Percentiles rank a stretch among this genome's conserved stretches.
phyloP scores from a whole-genome alignment of 208 protist genomes.

The Leishmania martiniquensis region DNA sequence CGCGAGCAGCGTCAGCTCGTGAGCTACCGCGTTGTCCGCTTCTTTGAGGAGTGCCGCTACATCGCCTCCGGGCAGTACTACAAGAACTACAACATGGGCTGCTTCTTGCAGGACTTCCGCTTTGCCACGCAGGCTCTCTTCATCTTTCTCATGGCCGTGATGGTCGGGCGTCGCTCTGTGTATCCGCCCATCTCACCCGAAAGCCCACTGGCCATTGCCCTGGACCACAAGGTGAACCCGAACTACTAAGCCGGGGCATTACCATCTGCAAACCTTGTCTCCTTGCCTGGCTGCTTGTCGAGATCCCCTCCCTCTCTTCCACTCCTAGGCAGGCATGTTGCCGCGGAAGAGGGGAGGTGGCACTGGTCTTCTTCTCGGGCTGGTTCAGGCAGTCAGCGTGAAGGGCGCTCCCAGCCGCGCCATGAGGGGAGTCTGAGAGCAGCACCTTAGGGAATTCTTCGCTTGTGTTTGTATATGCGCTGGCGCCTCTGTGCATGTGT shows the following conservation, averaged over 20 bases:
- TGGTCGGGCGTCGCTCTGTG: constrained; percentile 70
- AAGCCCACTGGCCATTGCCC: constrained; percentile 66
- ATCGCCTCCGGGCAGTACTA: constrained; percentile 76
- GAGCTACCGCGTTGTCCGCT: constrained; percentile 81
- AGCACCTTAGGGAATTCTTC: not conserved
- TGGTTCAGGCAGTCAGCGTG: too few relatives aligned
- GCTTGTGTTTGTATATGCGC: not conserved
- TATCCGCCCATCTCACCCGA: constrained; percentile 81
- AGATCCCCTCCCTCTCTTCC: constrained; percentile 1
- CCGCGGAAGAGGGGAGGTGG: constrained; percentile 4
- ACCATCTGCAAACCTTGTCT: not conserved
- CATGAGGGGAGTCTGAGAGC: not conserved
- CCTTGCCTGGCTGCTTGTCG: not conserved
- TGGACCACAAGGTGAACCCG: constrained; percentile 84
- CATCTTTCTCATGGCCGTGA: constrained; percentile 66
- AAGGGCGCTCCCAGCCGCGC: not conserved
- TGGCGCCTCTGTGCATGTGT: not conserved
- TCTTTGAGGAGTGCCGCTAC: constrained; percentile 76
- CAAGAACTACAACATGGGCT: constrained; percentile 55
- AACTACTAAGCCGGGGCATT: constrained; percentile 67
- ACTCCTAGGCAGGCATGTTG: not conserved
- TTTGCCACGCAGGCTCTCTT: constrained; percentile 70
- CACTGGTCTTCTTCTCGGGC: not conserved
- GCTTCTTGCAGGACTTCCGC: constrained; percentile 66
- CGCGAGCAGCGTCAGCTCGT: constrained; percentile 76